phyloP scores from a whole-genome alignment of 257 asterid genomes.

The Coffea canephora region DNA sequence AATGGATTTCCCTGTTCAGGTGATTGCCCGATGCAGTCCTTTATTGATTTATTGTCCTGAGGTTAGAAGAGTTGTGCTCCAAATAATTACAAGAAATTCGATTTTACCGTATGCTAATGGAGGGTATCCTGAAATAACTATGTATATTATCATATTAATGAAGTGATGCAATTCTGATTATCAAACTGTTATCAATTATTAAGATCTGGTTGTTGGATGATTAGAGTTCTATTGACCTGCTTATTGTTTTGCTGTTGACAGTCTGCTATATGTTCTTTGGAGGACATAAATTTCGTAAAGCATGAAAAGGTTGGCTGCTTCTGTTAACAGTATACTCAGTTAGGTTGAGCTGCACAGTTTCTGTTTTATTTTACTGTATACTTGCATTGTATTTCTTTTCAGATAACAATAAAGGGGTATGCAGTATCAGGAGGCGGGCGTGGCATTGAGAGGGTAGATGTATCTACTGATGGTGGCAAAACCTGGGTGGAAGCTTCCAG shows the following conservation, averaged over 20 bases:
- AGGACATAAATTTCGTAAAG: constrained; percentile 57
- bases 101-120: neutral
- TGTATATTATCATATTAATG: neutral
- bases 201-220: neutral
- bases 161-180: neutral
- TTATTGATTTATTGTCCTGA: neutral
- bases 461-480: constrained; percentile 84
- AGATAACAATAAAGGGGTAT: constrained; percentile 83
- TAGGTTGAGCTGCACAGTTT: constrained; percentile 3
- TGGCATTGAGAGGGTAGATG: constrained; percentile 91
- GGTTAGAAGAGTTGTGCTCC: neutral
- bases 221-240: constrained; percentile 5
- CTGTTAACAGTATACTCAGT: neutral
- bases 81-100: neutral
- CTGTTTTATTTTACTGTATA: neutral
- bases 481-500: constrained; percentile 89
- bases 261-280: constrained; percentile 91
- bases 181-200: neutral
- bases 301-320: constrained; percentile 72
- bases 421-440: constrained; percentile 98
- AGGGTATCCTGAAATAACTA: neutral
- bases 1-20: constrained; percentile 98
- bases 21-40: constrained; percentile 16
- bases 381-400: constrained; percentile 21
- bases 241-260: constrained; percentile 45